Base-by-base conservation (phyloP, 345 rosid genomes). In the Excoecaria cochinchinensis region DNA sequence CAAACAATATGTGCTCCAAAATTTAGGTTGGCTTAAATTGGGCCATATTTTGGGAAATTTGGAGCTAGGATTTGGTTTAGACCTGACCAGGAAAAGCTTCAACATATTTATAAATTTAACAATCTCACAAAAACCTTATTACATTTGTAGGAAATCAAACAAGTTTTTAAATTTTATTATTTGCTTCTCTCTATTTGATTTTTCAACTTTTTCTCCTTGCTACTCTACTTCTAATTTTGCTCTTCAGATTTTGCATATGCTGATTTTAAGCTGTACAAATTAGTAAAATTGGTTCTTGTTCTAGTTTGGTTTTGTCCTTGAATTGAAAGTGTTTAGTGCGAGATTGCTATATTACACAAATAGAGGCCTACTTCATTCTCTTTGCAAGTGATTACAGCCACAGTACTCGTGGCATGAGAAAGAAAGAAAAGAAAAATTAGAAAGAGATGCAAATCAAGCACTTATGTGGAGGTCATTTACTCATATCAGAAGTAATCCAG, bases 391-490 rank as follows among this genome's bases (percentile, higher is more conserved):
- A 55, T 55, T 55, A 4, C n/a, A 7, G 17, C 3, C 16, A 13
- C 56, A 13, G 48, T 17, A 38, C 70, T 12, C 57, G 19, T 9
- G 24, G 39, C 22, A 31, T 47, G 56, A 16, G 31, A 38, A 68
- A 59, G 74, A 70, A 57, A 69, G 44, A 76, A 53, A 36, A 14
- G 13, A 17, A 40, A 64, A 50, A 67, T 21, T 70, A 19, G 36
- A 62, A 5, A 57, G 22, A 71, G 76, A 47, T 39, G 39, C 31
- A 71, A 7, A 69, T 50, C 74, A 64, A 39, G 72, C 64, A 89
- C 97, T 91, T 89, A 95, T 87, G 99, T 93, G 71, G 98, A 86
- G 77, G 94, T 88, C 98, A 95, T 92, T 77, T 91, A 93, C 80
- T 95, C 98, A 47, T 92, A 69, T 68, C 88, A 78, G 50, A 95